These are phyloP conservation scores for Dothideomycetidae sp. DNA, from an alignment of 2,329 filamentous ascomycete species.

Conservation along the genomic window DNA sequence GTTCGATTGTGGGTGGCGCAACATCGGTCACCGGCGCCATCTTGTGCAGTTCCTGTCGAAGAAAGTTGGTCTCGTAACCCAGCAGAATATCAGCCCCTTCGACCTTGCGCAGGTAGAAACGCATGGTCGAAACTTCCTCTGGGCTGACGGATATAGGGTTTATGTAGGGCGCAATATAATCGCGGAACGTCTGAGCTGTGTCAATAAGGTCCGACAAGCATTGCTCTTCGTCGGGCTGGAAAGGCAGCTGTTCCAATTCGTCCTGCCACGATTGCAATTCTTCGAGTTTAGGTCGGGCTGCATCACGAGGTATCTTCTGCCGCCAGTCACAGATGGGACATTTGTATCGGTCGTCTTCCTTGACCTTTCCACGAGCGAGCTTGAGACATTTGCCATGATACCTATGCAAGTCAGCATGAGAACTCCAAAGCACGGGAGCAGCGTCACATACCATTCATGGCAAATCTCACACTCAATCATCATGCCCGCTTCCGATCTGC, in stretches of 20 bases:
- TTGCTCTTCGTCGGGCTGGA: conserved; percentile 91
- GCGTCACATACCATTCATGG: conserved; percentile 69
- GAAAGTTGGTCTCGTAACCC: conserved; percentile 90
- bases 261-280: conserved; percentile 73
- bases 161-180: conserved; percentile 66
- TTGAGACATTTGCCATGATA: conserved; percentile 98
- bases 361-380: conserved; percentile 92
- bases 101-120: conserved; percentile 93
- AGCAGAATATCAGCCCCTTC: conserved; percentile 91
- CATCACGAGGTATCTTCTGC: conserved; percentile 91
- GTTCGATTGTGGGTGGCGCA: conserved; percentile 70
- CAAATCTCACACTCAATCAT: conserved; percentile 99
- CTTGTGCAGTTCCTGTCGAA: conserved; percentile 87
- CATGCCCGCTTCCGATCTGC: conserved; percentile 85
- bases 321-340: conserved; percentile 97
- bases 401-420: conserved; percentile 39
- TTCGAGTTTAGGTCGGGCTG: conserved; percentile 85
- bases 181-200: conserved; percentile 69
- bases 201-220: conserved; percentile 74
- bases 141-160: conserved; percentile 61
- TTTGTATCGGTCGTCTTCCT: conserved; percentile 96
- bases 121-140: conserved; percentile 75
- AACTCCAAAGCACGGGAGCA: conserved; percentile 3
- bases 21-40: conserved; percentile 83
- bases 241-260: conserved; percentile 66